Conservation (phyloP, 257 asterid species). For the Solanum clarkiae region DNA sequence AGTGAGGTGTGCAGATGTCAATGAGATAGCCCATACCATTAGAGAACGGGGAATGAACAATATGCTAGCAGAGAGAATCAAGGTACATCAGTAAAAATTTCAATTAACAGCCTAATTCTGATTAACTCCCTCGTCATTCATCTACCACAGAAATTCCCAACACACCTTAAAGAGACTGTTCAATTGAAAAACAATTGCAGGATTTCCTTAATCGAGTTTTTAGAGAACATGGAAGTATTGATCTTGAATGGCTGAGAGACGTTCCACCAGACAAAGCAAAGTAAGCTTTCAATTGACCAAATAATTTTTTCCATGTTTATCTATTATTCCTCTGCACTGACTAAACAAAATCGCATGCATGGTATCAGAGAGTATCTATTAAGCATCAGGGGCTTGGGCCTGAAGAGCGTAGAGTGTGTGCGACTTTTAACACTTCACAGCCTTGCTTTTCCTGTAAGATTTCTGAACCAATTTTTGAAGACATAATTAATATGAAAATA, state of each 20-base stretch:
- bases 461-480: slow-evolving; percentile 3
- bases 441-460: slow-evolving; percentile 95
- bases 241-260: slow-evolving; percentile 94
- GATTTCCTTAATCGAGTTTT: slow-evolving; percentile 76
- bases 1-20: slow-evolving; percentile 71
- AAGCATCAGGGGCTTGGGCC: slow-evolving; percentile 87
- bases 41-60: slow-evolving; percentile 98
- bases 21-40: slow-evolving; percentile 70
- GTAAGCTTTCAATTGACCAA: slow-evolving; percentile 27
- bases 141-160: background rate
- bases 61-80: slow-evolving; percentile 81
- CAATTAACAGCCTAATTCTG: background rate
- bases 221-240: slow-evolving; percentile 77
- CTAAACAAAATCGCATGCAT: slow-evolving; percentile 3
- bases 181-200: slow-evolving; percentile 30
- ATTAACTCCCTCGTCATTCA: background rate
- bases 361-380: slow-evolving; percentile 74
- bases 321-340: background rate
- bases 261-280: slow-evolving; percentile 93
- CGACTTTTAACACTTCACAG: slow-evolving; percentile 97
- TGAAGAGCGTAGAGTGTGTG: slow-evolving; percentile 96
- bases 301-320: background rate
- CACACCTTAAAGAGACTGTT: background rate
- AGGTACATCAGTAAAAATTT: slow-evolving; percentile 27
- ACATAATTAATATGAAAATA: background rate